Evolutionary conservation across 1,284 basidiomycete species (phyloP).

Genomic region (Crucibulum parvulum): DNA sequence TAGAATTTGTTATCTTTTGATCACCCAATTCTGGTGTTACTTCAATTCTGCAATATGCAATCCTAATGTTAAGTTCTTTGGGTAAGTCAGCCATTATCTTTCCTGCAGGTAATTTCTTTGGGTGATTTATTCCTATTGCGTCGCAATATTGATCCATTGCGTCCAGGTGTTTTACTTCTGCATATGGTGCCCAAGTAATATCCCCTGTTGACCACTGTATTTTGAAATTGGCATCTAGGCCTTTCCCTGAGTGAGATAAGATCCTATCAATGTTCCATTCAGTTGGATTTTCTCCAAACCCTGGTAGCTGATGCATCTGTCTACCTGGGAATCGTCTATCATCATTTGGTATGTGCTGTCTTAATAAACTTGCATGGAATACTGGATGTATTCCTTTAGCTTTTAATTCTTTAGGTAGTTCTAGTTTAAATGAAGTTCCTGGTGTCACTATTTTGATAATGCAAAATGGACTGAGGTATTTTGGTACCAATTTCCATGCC

Average conservation of each 20-base stretch:
- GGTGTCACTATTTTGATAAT: too few relatives aligned
- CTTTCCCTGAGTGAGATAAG: neutral
- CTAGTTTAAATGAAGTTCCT: too few relatives aligned
- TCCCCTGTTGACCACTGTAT: neutral
- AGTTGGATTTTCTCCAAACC: conserved; percentile 12
- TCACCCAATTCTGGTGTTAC: too few relatives aligned
- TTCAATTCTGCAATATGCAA: too few relatives aligned
- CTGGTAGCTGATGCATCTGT: conserved; percentile 15
- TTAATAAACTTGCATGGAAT: conserved; percentile 1
- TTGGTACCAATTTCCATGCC: too few relatives aligned
- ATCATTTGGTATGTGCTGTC: conserved; percentile 30
- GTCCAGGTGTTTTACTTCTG: neutral
- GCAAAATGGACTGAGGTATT: too few relatives aligned
- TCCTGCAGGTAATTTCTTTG: too few relatives aligned
- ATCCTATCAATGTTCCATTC: conserved; percentile 28
- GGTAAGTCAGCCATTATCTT: too few relatives aligned
- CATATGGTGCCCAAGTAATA: neutral
- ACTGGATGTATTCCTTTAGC: too few relatives aligned
- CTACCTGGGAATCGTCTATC: conserved; percentile 28
- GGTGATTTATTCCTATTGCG: neutral
- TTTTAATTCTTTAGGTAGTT: too few relatives aligned
- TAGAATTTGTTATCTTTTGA: too few relatives aligned
- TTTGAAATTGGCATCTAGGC: neutral
- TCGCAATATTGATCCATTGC: neutral
- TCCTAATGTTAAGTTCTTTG: too few relatives aligned